These are phyloP conservation scores for Pleurotus cornucopiae DNA, from an alignment of 768 basidiomycete genomes.

Conservation along the genomic window DNA sequence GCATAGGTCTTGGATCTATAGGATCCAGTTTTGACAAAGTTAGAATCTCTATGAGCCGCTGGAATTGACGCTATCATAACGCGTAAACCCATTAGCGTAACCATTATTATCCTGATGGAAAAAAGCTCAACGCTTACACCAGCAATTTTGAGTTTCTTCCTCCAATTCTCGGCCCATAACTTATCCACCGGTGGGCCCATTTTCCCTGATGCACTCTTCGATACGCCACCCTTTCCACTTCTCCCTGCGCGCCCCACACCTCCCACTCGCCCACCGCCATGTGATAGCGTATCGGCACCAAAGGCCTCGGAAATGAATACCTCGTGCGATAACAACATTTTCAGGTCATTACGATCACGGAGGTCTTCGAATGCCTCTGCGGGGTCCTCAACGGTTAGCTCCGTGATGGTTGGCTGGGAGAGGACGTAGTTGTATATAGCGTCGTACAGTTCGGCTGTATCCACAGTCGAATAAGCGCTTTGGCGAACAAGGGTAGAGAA, in stretches of 20 bases:
- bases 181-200: conserved; percentile 77
- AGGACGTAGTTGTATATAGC: conserved; percentile 79
- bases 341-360: conserved; percentile 86
- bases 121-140: conserved; percentile 44
- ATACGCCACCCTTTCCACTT: conserved; percentile 17
- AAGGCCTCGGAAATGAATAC: conserved; percentile 73
- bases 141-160: conserved; percentile 84
- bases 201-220: conserved; percentile 35
- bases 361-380: conserved; percentile 98
- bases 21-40: conserved; percentile 69
- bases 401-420: conserved; percentile 66
- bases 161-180: conserved; percentile 75
- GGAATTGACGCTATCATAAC: conserved; percentile 80
- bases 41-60: conserved; percentile 89
- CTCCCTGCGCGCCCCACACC: conserved; percentile 32
- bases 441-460: conserved; percentile 78
- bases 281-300: conserved; percentile 37
- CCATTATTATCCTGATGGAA: no score
- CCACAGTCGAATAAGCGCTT: neutral
- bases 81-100: neutral
- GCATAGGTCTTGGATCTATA: conserved; percentile 46
- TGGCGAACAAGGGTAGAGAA: neutral
- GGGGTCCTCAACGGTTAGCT: conserved; percentile 96
- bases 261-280: conserved; percentile 48
- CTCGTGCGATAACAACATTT: conserved; percentile 62